Conservation (phyloP, 441 rosid species). For the Adansonia gregorii region DNA sequence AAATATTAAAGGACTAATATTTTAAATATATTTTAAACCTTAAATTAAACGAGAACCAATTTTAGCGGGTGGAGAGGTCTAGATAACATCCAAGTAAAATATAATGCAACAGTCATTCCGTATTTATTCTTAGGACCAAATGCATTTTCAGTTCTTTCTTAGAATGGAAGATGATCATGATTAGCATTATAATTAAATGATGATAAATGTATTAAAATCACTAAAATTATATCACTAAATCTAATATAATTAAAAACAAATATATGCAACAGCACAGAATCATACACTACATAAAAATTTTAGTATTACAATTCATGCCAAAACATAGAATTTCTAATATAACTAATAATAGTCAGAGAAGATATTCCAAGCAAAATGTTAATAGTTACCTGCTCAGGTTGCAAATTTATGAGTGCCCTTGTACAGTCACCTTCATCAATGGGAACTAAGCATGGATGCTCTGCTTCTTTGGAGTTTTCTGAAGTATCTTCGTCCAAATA, state of each 20-base stretch:
- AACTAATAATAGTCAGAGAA: conserved; percentile 7
- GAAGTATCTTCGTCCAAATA: conserved; percentile 30
- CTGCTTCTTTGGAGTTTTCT: conserved; percentile 37
- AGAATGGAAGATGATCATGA: neutral
- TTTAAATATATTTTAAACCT: too few relatives aligned
- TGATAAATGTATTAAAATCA: neutral
- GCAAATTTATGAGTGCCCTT: conserved; percentile 29
- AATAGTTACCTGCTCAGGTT: conserved; percentile 47
- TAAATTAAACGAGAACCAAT: too few relatives aligned
- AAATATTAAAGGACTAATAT: too few relatives aligned
- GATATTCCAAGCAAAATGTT: conserved; percentile 19
- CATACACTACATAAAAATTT: conserved; percentile 1
- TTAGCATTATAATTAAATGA: neutral
- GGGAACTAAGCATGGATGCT: conserved; percentile 32
- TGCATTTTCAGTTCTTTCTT: conserved; percentile 17
- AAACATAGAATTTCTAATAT: neutral
- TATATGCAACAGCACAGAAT: neutral
- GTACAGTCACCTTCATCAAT: conserved; percentile 34
- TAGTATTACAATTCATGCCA: neutral
- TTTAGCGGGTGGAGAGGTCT: neutral
- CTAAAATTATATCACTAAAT: conserved; percentile 7
- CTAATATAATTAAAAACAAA: neutral
- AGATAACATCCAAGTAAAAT: conserved; percentile 15
- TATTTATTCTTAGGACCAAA: conserved; percentile 11
- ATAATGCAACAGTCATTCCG: neutral